Evolutionary conservation across 768 basidiomycete species (phyloP), one percentile per base, ranked within the genome.

Genomic region (Auricularia cornea): DNA sequence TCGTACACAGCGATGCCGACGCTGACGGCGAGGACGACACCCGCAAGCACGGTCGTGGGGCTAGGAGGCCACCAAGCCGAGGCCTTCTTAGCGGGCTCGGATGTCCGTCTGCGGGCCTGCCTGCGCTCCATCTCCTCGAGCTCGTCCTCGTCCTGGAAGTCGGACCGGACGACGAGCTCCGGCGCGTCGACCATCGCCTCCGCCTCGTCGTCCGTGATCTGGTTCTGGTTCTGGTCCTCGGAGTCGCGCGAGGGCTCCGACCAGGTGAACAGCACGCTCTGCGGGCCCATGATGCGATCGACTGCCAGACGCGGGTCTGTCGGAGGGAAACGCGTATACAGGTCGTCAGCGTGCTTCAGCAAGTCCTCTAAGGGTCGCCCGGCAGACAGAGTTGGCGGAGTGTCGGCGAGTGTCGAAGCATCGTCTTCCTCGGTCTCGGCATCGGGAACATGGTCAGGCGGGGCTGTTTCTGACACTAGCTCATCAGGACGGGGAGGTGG

Each of bases 261-360:
- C 90, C 90, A 93, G 10, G 91, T 92, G 71, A 80, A 83, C 60
- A 90, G 76, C 40, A 83, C 88, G 68, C 89, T 91, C 68, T 88
- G 85, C 1, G 88, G 89, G 10, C 91, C 91, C 81, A 93, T 84
- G 59, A 89, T 89, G 31, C 77, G 75, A 5, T 80, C 73, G 18
- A 90, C 75, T 3, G 66, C 70, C 14, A 92, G 75, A 0, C 72
- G 75, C 11, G 85, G 80, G 60, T 87, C 80, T 1, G 79, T 76
- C 2, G 88, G 87, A 3, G 89, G 88, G 71, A 81, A 87, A 23
- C 70, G 66, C n/a, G 70, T 66, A 59, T 81, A 83, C 14, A 92
- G 82, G 8, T 74, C 77, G 67, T 90, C 88, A 1, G 90, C 80
- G 30, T 77, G 77, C 3, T 70, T 70, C 26, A 92, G 79, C 31